These are phyloP conservation scores for Helotiales sp. DNA, from an alignment of 2,329 filamentous ascomycete species.

Conservation along the genomic window DNA sequence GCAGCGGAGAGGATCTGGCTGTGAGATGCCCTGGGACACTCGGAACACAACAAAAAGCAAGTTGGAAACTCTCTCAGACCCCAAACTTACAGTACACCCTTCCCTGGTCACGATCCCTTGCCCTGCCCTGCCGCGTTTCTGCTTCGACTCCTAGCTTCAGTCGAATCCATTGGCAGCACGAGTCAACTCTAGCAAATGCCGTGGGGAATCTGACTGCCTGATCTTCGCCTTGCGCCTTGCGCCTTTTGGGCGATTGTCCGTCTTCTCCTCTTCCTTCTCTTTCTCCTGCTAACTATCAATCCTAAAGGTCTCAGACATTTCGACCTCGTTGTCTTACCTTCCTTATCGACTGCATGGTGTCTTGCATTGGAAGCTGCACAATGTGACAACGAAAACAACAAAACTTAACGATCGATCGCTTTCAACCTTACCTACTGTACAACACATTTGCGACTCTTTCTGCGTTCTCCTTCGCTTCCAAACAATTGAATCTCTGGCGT, in stretches of 20 bases:
- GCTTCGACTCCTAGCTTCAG: not conserved
- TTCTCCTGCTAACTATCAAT: not conserved
- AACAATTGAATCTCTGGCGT: not conserved
- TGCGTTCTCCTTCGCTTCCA: not conserved
- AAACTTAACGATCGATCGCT: not conserved
- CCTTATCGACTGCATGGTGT: not conserved
- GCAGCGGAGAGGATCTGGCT: not conserved
- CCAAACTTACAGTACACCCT: not conserved
- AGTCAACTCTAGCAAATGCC: constrained; percentile 2
- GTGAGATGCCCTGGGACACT: not conserved
- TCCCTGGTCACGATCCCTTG: not conserved
- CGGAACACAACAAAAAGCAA: no score
- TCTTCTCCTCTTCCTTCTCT: not conserved
- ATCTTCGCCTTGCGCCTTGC: not conserved
- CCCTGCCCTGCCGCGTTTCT: not conserved
- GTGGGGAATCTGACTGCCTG: constrained; percentile 17
- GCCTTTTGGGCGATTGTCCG: not conserved
- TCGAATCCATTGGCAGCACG: not conserved
- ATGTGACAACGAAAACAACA: constrained; percentile 11
- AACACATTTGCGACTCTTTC: not conserved
- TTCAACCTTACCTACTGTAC: not conserved
- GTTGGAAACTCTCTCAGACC: not conserved
- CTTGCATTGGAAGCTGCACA: constrained; percentile 6
- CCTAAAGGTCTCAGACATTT: constrained; percentile 6
- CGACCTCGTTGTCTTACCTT: not conserved